Evolutionary conservation across 192 early-diverging fungal genomes (phyloP), one percentile per base, ranked within the genome.

Genomic region (Coemansia sp.): DNA sequence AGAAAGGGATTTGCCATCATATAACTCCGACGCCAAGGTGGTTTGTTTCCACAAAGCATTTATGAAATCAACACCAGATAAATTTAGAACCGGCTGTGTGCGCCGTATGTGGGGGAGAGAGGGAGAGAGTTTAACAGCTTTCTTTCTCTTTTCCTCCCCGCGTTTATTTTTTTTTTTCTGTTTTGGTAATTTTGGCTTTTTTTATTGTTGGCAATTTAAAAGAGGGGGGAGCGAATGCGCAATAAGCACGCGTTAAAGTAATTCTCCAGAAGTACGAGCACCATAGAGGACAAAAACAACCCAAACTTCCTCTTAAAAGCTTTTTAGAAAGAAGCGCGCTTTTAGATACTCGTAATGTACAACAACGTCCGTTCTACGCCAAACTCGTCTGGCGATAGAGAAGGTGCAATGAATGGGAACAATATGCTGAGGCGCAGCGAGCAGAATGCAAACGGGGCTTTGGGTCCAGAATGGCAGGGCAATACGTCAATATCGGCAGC

Each of bases 371-470:
- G 32, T 34, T 34, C 32, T 10, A 10, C 32, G 7, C 6, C 32
- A 34, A 34, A 7, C 32, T 23, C 31, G 11, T 9, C 53, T 7
- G 53, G 21, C 15, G 53, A 56, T 32, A 31, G 53, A 40, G 41
- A 32, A 31, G n/a, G 11, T 11, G 31, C 53, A 43, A 34, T 28
- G 30, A 44, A 32, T 34, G 41, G 16, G 18, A 47, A 57, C 55
- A 57, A 57, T 57, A 12, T 14, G 40, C 55, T 38, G 55, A 44
- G 55, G 55, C 55, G 55, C 55, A 57, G 55, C 32, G 55, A 17
- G 16, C 21, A 30, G 45, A 45, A 57, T 38, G 28, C 44, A 47
- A 46, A 18, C 43, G 55, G 47, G 34, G 55, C 55, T 23, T n/a
- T 15, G 17, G 32, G 26, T 16, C n/a, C 16, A 32, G 38, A 31